Base-by-base conservation (phyloP, 1,139 yeast genomes). In the Candida labiduridarum region DNA sequence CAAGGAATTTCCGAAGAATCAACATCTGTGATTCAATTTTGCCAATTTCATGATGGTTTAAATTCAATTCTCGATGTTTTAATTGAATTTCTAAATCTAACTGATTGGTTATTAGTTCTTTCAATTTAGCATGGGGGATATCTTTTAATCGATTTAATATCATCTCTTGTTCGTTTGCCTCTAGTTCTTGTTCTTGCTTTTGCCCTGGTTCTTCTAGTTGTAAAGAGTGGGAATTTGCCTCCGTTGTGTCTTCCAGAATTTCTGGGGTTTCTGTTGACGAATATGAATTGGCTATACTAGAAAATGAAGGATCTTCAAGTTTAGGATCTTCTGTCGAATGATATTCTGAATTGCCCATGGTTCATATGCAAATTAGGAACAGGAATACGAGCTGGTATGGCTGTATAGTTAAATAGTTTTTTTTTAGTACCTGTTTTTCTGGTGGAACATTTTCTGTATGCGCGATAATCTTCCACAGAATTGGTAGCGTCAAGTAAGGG, bases 11-110 rank as follows among this genome's bases (percentile, higher is more conserved):
- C 47, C 83, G 68, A 55, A 85, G 63, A 1, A 82, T 72, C 10
- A 79, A 68, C 75, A 84, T 69, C 56, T 83, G 85, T 1, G 85
- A 76, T 59, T 85, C 87, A 29, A 86, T 83, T 58, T 83, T 83
- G 30, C 83, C 80, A 10, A 85, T 77, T 60, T 87, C 92, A 52
- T 78, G 79, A 53, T 84, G 83, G 4, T 87, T 77, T 42, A 78
- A 65, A 25, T 76, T 71, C 46, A 84, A 69, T 63, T 88, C 92
- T 51, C 84, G 79, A 64, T 87, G 91, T 56, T 85, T 87, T 54
- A 87, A 71, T 45, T 88, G 66, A 14, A 87, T 84, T 63, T 88
- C 95, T 49, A 87, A 66, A 63, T 87, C 89, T 31, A 88, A 74
- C 63, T 83, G 85, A 51, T 74, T 74, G 52, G 72, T 74, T 31